Evolutionary conservation across 2,329 filamentous ascomycete genomes (phyloP).

Genomic region (Ramichloridium luteum): DNA sequence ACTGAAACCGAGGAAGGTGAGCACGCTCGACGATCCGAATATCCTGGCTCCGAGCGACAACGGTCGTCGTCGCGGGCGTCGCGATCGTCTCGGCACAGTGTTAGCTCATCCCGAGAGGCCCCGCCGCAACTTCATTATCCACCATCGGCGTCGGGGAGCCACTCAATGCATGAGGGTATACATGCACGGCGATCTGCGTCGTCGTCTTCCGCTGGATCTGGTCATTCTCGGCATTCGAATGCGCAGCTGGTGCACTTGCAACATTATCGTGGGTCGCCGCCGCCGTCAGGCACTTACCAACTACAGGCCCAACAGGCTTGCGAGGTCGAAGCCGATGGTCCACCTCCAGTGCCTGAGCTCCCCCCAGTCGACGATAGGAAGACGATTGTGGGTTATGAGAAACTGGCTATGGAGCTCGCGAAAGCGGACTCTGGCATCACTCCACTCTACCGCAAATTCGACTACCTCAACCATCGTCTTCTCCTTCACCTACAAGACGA

Average conservation of each 20-base stretch:
- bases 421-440: slow-evolving; percentile 10
- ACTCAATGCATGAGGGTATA: slow-evolving; percentile 13
- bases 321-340: slow-evolving; percentile 9
- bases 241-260: slow-evolving; percentile 18
- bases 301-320: slow-evolving; percentile 9
- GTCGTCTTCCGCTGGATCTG: slow-evolving; percentile 15
- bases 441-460: slow-evolving; percentile 74
- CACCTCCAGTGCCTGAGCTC: slow-evolving; percentile 19
- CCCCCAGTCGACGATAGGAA: slow-evolving; percentile 20
- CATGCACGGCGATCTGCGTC: slow-evolving; percentile 19
- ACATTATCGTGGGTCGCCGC: slow-evolving; percentile 16
- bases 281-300: slow-evolving; percentile 6
- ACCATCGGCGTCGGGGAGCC: slow-evolving; percentile 14
- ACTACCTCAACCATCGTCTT: slow-evolving; percentile 67
- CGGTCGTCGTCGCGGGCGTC: slow-evolving; percentile 13
- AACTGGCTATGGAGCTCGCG: slow-evolving; percentile 46
- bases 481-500: slow-evolving; percentile 79
- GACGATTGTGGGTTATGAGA: slow-evolving; percentile 45
- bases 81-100: slow-evolving; percentile 12
- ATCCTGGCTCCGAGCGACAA: slow-evolving; percentile 7
- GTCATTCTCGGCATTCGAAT: slow-evolving; percentile 15
- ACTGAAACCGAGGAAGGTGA: slow-evolving; percentile 6
- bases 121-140: slow-evolving; percentile 10
- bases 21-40: slow-evolving; percentile 6
- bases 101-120: too few species aligned